Conservation (phyloP, 352 stramenopile species). For the Phytophthora pisi region DNA sequence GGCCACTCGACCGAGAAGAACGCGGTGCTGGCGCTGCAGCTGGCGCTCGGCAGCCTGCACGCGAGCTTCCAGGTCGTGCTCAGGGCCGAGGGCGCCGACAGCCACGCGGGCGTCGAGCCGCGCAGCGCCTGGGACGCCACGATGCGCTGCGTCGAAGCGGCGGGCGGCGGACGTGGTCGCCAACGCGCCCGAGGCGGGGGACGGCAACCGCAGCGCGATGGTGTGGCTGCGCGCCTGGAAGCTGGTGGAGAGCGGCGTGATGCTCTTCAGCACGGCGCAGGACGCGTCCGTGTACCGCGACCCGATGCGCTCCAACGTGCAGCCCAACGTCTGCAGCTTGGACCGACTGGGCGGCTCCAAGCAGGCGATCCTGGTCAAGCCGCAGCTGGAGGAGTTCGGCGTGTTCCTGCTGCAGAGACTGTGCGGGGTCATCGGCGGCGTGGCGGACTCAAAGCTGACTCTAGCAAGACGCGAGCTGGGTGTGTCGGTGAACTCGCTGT, state of each 20-base stretch:
- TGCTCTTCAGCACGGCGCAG: conserved; percentile 60
- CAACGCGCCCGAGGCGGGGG: conserved; percentile 33
- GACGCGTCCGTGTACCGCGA: conserved; percentile 73
- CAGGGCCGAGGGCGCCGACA: conserved; percentile 18
- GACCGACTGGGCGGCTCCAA: conserved; percentile 43
- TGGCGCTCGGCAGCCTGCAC: conserved; percentile 43
- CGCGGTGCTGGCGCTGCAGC: conserved; percentile 56
- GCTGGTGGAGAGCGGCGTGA: conserved; percentile 52
- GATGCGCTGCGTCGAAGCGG: conserved; percentile 48
- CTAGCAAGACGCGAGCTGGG: conserved; percentile 60
- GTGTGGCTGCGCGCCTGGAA: conserved; percentile 74
- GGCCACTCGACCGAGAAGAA: conserved; percentile 82
- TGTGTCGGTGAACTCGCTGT: conserved; percentile 73
- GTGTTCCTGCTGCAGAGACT: conserved; percentile 46
- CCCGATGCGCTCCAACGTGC: conserved; percentile 73
- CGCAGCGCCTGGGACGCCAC: conserved; percentile 45
- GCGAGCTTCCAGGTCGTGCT: conserved; percentile 51
- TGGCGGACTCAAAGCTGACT: conserved; percentile 16
- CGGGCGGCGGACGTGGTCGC: conserved; percentile 44
- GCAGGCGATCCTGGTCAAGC: conserved; percentile 42
- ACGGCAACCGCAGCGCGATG: conserved; percentile 55
- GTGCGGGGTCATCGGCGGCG: conserved; percentile 37
- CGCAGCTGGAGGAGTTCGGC: conserved; percentile 48
- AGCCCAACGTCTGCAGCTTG: conserved; percentile 69
- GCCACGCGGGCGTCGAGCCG: conserved; percentile 16